Evolutionary conservation across 1,139 yeast genomes (phyloP), one percentile per base, ranked within the genome.

Genomic region (Debaryomyces psychrophilus): DNA sequence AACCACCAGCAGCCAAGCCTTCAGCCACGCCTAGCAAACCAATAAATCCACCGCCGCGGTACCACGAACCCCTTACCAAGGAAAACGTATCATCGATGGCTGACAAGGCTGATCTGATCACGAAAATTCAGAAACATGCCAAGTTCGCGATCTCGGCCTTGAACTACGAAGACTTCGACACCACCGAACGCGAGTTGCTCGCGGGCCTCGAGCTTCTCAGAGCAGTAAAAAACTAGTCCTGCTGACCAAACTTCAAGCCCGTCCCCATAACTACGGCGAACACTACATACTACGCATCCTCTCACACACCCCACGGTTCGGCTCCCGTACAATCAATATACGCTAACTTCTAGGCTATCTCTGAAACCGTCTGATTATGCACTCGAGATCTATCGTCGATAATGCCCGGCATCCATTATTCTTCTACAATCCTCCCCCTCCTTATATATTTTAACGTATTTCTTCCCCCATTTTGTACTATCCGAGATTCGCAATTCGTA

Each of bases 121-220:
- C 79, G n/a, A 71, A 76, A 53, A 87, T 90, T 0, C 97, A 92
- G 61, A 90, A 87, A 60, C 87, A 83, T 54, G 93, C 97, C 43
- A 88, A 86, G 64, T 93, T 85, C 64, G 98, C 97, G 3, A 85
- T 92, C 8, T 88, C 96, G 42, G 99, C 99, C 0, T 76, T 93
- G 56, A 92, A 90, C 62, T 93, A 90, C 63, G 98, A 93, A 53
- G 99, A 93, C 58, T 71, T 83, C 38, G 73, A 65, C 4, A 93
- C 98, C 0, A 98, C 98, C 0, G 81, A 86, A 42, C 69, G 68
- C n/a, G 96, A 93, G 64, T 72, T 93, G 36, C 67, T 70, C 34
- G 62, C 72, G 23, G 96, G 97, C 0, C 68, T 92, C 45, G 77
- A 70, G 26, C 42, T 79, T 41, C 57, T 82, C 46, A 48, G 55